A percentile compares a stretch with the other conserved stretches of the same genome.
These are phyloP conservation scores for Craterostigma plantagineum DNA, from an alignment of 257 asterid species.

Conservation along the genomic window DNA sequence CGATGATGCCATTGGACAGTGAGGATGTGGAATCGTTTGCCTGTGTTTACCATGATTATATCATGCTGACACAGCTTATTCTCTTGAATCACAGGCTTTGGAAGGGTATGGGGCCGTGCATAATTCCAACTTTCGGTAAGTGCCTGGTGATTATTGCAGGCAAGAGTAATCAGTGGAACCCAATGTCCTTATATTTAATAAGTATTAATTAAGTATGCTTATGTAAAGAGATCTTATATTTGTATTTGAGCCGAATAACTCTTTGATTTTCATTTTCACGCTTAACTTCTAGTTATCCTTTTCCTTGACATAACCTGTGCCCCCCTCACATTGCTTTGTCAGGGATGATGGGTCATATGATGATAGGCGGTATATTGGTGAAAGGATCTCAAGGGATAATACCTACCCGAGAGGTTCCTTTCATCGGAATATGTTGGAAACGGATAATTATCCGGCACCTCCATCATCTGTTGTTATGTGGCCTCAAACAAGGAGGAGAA, in stretches of 20 bases:
- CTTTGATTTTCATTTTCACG: conserved; percentile 1
- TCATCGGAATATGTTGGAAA: conserved; percentile 60
- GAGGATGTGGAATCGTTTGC: conserved; percentile 98
- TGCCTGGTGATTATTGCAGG: conserved; percentile 17
- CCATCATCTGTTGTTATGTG: conserved; percentile 49
- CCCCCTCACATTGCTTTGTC: conserved; percentile 33
- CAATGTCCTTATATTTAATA: too few relatives aligned
- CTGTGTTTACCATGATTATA: conserved; percentile 70
- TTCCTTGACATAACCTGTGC: too few relatives aligned
- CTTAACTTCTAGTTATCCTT: conserved; percentile 11
- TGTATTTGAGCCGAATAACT: neutral
- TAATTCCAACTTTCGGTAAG: conserved; percentile 84
- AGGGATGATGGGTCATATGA: conserved; percentile 84
- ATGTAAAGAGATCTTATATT: too few relatives aligned
- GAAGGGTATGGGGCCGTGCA: conserved; percentile 88
- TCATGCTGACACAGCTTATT: conserved; percentile 93
- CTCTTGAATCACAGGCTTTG: conserved; percentile 99
- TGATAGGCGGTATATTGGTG: conserved; percentile 84
- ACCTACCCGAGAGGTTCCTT: conserved; percentile 51
- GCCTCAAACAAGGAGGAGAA: conserved; percentile 76
- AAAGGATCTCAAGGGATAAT: conserved; percentile 75
- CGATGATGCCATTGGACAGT: conserved; percentile 95
- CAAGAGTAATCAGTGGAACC: too few relatives aligned
- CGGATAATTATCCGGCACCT: conserved; percentile 68
- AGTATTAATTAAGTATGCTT: neutral